phyloP scores from a whole-genome alignment of 352 stramenopile genomes.

The Nothophytophthora sp. region DNA sequence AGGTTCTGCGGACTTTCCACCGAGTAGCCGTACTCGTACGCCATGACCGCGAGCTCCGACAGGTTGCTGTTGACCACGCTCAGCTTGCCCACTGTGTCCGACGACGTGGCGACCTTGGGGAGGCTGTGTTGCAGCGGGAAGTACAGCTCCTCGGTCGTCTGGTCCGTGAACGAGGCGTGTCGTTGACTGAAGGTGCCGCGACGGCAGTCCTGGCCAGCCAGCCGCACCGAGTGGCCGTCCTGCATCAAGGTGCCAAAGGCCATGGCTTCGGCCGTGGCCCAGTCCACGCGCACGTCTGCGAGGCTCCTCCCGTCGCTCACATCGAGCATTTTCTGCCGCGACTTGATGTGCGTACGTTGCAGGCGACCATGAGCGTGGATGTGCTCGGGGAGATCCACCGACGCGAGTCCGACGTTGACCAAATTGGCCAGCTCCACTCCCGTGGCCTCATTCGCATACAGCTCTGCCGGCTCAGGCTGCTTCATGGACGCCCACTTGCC shows the following conservation, averaged over 20 bases:
- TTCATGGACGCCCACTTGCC: slow-evolving; percentile 64
- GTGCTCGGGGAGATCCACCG: slow-evolving; percentile 53
- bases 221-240: slow-evolving; percentile 80
- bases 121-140: slow-evolving; percentile 70
- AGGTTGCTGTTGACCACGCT: slow-evolving; percentile 94
- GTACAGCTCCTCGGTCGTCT: slow-evolving; percentile 72
- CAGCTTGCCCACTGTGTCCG: slow-evolving; percentile 91
- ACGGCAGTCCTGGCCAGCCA: slow-evolving; percentile 88
- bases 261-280: slow-evolving; percentile 88
- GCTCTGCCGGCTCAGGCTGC: slow-evolving; percentile 45
- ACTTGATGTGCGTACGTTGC: slow-evolving; percentile 76
- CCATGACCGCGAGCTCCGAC: slow-evolving; percentile 95
- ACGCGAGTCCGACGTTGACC: slow-evolving; percentile 62
- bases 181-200: slow-evolving; percentile 90
- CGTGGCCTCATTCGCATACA: slow-evolving; percentile 55
- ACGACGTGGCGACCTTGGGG: slow-evolving; percentile 12
- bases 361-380: slow-evolving; percentile 71
- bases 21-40: slow-evolving; percentile 95
- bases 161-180: slow-evolving; percentile 87
- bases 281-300: slow-evolving; percentile 73
- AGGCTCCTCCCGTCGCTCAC: slow-evolving; percentile 24
- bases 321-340: slow-evolving; percentile 73
- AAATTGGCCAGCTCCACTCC: slow-evolving; percentile 62
- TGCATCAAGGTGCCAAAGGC: slow-evolving; percentile 86
- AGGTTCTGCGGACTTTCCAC: slow-evolving; percentile 97